These are phyloP conservation scores for Mycena latifolia DNA, from an alignment of 768 basidiomycete genomes.

Conservation along the genomic window DNA sequence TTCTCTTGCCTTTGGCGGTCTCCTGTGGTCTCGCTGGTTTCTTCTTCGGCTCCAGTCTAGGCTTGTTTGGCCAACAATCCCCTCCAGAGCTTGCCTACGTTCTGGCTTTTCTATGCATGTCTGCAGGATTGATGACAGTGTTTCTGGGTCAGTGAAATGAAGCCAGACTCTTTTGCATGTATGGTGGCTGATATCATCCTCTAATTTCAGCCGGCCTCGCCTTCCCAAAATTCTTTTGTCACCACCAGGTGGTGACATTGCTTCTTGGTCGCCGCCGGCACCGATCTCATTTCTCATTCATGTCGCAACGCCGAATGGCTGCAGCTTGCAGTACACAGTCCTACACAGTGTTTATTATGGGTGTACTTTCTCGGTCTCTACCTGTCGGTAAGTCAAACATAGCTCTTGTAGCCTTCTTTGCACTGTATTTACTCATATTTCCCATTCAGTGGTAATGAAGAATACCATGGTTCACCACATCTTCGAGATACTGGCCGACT, in stretches of 20 bases:
- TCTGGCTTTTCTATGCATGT: background rate
- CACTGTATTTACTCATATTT: background rate
- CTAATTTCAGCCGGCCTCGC: background rate
- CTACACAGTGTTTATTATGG: conserved; percentile 13
- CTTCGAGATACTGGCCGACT: background rate
- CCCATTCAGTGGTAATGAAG: background rate
- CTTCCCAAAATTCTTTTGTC: conserved; percentile 4
- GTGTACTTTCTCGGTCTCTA: background rate
- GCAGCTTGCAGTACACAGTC: background rate
- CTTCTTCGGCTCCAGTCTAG: background rate
- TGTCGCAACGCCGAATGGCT: conserved; percentile 6
- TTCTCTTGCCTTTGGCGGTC: background rate
- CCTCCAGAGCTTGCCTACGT: background rate
- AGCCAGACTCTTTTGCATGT: background rate
- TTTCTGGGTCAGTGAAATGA: background rate
- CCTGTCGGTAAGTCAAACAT: background rate
- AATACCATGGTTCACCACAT: background rate
- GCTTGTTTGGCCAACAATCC: background rate
- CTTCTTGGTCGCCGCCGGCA: background rate
- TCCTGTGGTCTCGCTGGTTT: background rate
- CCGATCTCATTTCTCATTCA: conserved; percentile 15
- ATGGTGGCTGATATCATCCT: background rate
- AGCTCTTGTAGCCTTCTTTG: background rate
- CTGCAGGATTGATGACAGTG: background rate
- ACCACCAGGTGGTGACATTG: background rate